Evolutionary conservation across 495 filamentous ascomycete genomes (phyloP).

Genomic region (Penicillium arizonense): DNA sequence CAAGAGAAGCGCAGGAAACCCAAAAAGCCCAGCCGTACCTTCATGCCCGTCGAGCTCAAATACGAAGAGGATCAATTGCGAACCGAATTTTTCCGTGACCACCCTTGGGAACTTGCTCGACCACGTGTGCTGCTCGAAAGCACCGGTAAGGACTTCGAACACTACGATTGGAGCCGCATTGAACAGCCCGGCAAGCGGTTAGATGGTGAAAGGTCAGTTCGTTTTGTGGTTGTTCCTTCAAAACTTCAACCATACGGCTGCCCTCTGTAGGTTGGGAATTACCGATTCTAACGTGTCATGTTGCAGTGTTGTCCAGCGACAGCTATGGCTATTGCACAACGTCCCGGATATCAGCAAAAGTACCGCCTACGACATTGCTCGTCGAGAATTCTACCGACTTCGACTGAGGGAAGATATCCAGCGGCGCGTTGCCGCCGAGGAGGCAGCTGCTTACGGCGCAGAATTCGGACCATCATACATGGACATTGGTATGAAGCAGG

Average conservation of each 20-base stretch:
- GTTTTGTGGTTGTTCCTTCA: neutral
- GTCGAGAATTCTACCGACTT: slow-evolving; percentile 85
- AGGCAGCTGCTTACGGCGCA: slow-evolving; percentile 80
- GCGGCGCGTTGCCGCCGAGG: slow-evolving; percentile 80
- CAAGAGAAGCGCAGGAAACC: slow-evolving; percentile 41
- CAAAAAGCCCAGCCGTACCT: slow-evolving; percentile 70
- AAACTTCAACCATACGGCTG: neutral
- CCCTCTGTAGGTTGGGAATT: neutral
- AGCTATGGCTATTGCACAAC: slow-evolving; percentile 78
- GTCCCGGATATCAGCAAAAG: slow-evolving; percentile 55
- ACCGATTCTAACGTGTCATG: slow-evolving; percentile 16
- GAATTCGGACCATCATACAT: slow-evolving; percentile 74
- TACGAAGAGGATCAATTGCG: slow-evolving; percentile 88
- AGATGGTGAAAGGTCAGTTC: slow-evolving; percentile 78
- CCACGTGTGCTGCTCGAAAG: slow-evolving; percentile 82
- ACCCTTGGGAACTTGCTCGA: slow-evolving; percentile 95
- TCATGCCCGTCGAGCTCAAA: slow-evolving; percentile 70
- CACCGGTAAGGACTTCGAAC: slow-evolving; percentile 74
- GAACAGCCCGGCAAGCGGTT: slow-evolving; percentile 74
- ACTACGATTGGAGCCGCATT: slow-evolving; percentile 79
- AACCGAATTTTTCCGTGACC: slow-evolving; percentile 79
- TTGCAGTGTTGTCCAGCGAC: slow-evolving; percentile 85
- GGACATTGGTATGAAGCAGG: slow-evolving; percentile 77
- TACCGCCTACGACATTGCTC: slow-evolving; percentile 81
- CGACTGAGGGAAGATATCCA: slow-evolving; percentile 82